Evolutionary conservation across 257 asterid species (phyloP).

Genomic region (Perilla frutescens): DNA sequence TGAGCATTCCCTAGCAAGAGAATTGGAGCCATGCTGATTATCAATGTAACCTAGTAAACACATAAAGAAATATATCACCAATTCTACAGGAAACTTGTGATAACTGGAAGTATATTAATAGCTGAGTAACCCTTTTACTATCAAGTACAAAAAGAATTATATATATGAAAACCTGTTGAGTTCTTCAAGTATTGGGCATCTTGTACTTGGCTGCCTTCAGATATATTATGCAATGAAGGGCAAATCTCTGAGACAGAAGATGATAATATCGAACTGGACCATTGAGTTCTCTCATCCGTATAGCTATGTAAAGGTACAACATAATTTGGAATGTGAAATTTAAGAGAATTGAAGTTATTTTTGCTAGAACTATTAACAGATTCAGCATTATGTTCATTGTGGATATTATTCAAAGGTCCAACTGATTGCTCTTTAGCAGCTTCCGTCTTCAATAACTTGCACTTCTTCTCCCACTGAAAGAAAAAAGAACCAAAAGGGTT

Average conservation of each 20-base stretch:
- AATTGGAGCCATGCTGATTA: conserved; percentile 39
- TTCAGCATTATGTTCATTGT: conserved; percentile 72
- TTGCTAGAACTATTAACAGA: conserved; percentile 59
- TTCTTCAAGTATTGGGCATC: conserved; percentile 36
- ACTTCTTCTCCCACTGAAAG: conserved; percentile 89
- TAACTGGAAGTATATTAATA: not conserved
- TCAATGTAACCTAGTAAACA: conserved; percentile 46
- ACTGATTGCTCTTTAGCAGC: conserved; percentile 53
- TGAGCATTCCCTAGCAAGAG: conserved; percentile 31
- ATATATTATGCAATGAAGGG: conserved; percentile 41
- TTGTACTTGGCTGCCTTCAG: conserved; percentile 37
- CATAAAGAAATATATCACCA: conserved; percentile 20
- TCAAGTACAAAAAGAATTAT: too few relatives aligned
- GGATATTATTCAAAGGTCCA: conserved; percentile 80
- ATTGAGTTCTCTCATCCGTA: conserved; percentile 77
- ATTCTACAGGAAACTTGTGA: not conserved
- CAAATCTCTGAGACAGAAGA: conserved; percentile 49
- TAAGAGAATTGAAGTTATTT: conserved; percentile 51
- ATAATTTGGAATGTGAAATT: conserved; percentile 41
- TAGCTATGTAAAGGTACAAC: conserved; percentile 53
- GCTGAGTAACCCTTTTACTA: too few relatives aligned
- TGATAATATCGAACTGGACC: conserved; percentile 48
- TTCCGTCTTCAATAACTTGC: conserved; percentile 60
- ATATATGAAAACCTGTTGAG: conserved; percentile 70
- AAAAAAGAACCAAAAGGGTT: conserved; percentile 22